Evolutionary conservation across 768 basidiomycete genomes (phyloP).

Genomic region (Leccinum disarticulatum): DNA sequence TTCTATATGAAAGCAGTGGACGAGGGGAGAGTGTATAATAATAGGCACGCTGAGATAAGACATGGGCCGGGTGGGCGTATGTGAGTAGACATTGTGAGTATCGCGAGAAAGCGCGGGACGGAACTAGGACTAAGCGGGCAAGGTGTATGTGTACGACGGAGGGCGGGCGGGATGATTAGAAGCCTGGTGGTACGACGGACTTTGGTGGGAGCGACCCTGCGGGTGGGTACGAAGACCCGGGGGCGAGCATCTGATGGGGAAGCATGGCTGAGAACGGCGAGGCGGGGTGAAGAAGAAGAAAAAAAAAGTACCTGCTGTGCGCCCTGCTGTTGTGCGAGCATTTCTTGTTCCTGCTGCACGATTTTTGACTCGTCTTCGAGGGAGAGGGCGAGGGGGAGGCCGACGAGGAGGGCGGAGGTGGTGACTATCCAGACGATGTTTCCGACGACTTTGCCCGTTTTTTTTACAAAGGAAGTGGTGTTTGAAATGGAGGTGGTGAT

Average conservation of each 20-base stretch:
- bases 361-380: conserved; percentile 97
- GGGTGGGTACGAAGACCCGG: conserved; percentile 55
- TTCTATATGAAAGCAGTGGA: conserved; percentile 19
- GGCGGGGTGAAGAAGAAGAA: not conserved
- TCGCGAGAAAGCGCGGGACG: conserved; percentile 15
- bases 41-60: conserved; percentile 30
- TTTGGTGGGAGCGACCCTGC: conserved; percentile 42
- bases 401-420: conserved; percentile 91
- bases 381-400: conserved; percentile 87
- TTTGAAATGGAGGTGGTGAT: conserved; percentile 61
- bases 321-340: conserved; percentile 90
- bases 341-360: conserved; percentile 91
- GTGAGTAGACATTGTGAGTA: conserved; percentile 10
- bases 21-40: conserved; percentile 31
- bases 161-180: conserved; percentile 42
- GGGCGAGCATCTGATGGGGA: conserved; percentile 66
- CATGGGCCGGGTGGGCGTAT: conserved; percentile 16
- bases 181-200: conserved; percentile 82
- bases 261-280: conserved; percentile 12
- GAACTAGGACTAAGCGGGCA: conserved; percentile 10
- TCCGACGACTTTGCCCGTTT: conserved; percentile 70
- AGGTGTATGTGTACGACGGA: conserved; percentile 1
- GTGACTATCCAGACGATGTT: conserved; percentile 94
- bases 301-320: conserved; percentile 72
- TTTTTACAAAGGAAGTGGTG: conserved; percentile 64